Evolutionary conservation across 1,284 basidiomycete genomes (phyloP).

Genomic region (Cutaneotrichosporon cyanovorans): DNA sequence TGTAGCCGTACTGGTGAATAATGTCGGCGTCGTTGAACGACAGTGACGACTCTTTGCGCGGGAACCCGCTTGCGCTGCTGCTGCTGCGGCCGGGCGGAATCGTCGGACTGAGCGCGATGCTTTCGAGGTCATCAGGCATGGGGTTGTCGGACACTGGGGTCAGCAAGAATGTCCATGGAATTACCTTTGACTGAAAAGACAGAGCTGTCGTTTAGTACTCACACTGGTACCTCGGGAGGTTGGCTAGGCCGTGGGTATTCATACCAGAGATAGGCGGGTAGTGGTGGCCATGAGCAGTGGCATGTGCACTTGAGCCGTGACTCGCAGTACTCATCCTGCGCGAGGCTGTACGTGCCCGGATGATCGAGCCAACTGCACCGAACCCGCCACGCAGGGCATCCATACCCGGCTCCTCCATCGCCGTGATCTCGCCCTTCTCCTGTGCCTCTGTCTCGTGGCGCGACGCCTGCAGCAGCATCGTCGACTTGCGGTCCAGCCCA

Average conservation of each 20-base stretch:
- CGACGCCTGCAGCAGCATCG: slow-evolving; percentile 72
- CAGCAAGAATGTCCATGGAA: no score
- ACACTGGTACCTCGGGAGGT: slow-evolving; percentile 37
- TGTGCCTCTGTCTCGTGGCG: slow-evolving; percentile 55
- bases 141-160: slow-evolving; percentile 40
- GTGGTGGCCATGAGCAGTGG: background rate
- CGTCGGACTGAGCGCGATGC: background rate
- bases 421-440: slow-evolving; percentile 44
- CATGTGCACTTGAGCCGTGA: background rate
- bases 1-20: slow-evolving; percentile 43
- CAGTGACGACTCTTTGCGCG: slow-evolving; percentile 13
- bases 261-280: background rate
- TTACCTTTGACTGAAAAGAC: no score
- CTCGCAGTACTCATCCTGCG: slow-evolving; percentile 20
- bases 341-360: slow-evolving; percentile 58
- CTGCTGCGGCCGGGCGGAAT: background rate
- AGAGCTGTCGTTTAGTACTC: no score
- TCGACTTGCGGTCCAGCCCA: slow-evolving; percentile 72
- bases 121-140: slow-evolving; percentile 39
- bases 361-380: slow-evolving; percentile 78
- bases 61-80: slow-evolving; percentile 18
- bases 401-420: slow-evolving; percentile 59
- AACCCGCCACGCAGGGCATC: slow-evolving; percentile 83
- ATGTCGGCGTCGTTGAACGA: slow-evolving; percentile 43
- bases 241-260: slow-evolving; percentile 30